A percentile compares a stretch with the other conserved stretches of the same genome.
Conservation (phyloP, 768 basidiomycete species). For the Mycena galericulata region DNA sequence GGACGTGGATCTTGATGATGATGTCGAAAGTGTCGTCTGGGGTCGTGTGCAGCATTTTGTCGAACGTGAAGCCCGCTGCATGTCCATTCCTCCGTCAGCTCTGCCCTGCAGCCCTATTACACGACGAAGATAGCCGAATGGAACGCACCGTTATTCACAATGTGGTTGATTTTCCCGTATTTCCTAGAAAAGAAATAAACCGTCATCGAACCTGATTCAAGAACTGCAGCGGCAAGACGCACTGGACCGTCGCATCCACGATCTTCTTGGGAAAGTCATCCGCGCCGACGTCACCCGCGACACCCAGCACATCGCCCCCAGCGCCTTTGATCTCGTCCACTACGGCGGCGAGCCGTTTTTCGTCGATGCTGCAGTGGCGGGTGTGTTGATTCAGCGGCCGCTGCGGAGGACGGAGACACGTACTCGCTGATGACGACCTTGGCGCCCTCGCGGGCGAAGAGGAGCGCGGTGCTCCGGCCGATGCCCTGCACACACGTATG, state of each 20-base stretch:
- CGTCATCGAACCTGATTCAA: background rate
- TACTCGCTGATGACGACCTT: slow-evolving; percentile 90
- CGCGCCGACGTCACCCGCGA: slow-evolving; percentile 85
- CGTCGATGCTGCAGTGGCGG: slow-evolving; percentile 75
- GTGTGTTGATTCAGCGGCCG: background rate
- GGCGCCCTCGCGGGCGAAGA: slow-evolving; percentile 88
- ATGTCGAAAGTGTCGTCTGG: slow-evolving; percentile 86
- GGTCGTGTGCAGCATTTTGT: slow-evolving; percentile 91
- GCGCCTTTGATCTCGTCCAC: slow-evolving; percentile 77
- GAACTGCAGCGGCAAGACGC: slow-evolving; percentile 43
- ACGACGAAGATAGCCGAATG: too few relatives aligned
- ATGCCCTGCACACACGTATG: slow-evolving; percentile 67
- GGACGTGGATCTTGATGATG: slow-evolving; percentile 87
- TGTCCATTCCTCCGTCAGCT: background rate
- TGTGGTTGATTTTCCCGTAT: slow-evolving; percentile 89
- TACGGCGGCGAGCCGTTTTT: slow-evolving; percentile 72
- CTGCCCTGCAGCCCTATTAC: too few relatives aligned
- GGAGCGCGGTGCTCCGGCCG: slow-evolving; percentile 76
- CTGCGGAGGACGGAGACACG: slow-evolving; percentile 36
- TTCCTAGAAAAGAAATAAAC: slow-evolving; percentile 61
- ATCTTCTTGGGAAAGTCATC: slow-evolving; percentile 87
- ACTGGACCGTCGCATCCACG: slow-evolving; percentile 82
- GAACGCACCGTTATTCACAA: slow-evolving; percentile 80
- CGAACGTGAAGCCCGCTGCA: slow-evolving; percentile 80
- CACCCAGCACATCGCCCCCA: slow-evolving; percentile 80